These are phyloP conservation scores for Ordospora pajunii DNA, from an alignment of 371 early-diverging fungal species.

Conservation along the genomic window DNA sequence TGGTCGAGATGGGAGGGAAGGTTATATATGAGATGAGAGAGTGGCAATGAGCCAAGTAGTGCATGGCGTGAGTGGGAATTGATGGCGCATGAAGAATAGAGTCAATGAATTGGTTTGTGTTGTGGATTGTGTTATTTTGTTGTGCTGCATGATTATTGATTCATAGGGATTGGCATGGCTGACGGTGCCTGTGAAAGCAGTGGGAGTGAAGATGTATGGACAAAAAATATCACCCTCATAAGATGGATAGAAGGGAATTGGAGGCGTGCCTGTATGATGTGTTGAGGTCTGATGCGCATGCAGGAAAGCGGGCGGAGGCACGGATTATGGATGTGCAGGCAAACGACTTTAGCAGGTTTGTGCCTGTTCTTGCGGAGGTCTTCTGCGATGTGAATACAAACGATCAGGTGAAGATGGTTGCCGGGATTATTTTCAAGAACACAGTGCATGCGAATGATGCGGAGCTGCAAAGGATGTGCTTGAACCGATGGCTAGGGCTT, in stretches of 20 bases:
- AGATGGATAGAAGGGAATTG: conserved; percentile 25
- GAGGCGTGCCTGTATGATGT: conserved; percentile 18
- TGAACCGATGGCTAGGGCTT: conserved; percentile 23
- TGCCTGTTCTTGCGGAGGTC: conserved; percentile 3
- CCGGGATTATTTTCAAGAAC: conserved; percentile 46
- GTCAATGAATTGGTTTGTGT: too few species aligned
- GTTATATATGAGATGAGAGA: neutral
- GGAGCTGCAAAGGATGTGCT: conserved; percentile 3
- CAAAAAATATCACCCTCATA: conserved; percentile 3
- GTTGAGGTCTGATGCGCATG: neutral
- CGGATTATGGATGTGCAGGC: conserved; percentile 16
- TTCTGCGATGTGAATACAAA: conserved; percentile 8
- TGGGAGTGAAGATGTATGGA: too few species aligned
- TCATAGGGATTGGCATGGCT: too few species aligned
- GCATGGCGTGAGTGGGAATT: too few species aligned
- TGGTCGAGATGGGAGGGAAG: neutral
- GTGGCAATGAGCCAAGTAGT: too few species aligned
- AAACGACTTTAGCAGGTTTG: conserved; percentile 11
- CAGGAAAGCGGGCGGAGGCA: conserved; percentile 11
- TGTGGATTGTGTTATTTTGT: too few species aligned
- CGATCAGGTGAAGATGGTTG: conserved; percentile 7
- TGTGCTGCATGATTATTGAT: too few species aligned
- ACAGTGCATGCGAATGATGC: conserved; percentile 29
- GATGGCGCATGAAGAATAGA: too few species aligned
- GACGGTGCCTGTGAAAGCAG: too few species aligned